These are phyloP conservation scores for Phalaenopsis equestris DNA, from an alignment of 106 monocot genomes.

Conservation along the genomic window DNA sequence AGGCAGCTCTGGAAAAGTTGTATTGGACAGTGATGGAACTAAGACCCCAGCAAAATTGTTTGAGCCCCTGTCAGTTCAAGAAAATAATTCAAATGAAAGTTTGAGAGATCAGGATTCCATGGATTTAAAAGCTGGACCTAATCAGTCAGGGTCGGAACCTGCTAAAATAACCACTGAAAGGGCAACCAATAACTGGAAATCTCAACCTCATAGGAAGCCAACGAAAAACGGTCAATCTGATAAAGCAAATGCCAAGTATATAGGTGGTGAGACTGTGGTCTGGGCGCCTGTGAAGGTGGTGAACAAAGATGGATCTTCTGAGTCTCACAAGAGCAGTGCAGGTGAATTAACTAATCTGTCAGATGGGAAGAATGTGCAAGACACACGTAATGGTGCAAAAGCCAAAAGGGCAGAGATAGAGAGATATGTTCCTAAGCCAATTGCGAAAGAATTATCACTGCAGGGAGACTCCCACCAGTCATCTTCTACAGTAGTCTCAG, in stretches of 20 bases:
- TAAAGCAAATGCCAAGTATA: slow-evolving; percentile 43
- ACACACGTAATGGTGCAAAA: slow-evolving; percentile 34
- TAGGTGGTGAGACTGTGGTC: slow-evolving; percentile 47
- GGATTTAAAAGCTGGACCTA: neutral
- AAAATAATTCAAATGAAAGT: slow-evolving; percentile 16
- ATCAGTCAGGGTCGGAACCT: neutral
- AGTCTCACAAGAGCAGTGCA: slow-evolving; percentile 1
- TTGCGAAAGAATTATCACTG: slow-evolving; percentile 39
- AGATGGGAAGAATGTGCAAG: slow-evolving; percentile 19
- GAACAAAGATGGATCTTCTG: slow-evolving; percentile 39
- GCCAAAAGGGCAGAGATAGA: slow-evolving; percentile 88
- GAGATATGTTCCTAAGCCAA: slow-evolving; percentile 87
- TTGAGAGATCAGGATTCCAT: slow-evolving; percentile 3
- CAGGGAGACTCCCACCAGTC: slow-evolving; percentile 18
- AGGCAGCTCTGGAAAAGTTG: slow-evolving; percentile 11
- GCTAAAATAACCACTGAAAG: slow-evolving; percentile 20
- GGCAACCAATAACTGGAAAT: slow-evolving; percentile 37
- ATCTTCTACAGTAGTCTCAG: neutral
- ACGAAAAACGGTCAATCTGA: slow-evolving; percentile 37
- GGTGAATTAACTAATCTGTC: slow-evolving; percentile 9
- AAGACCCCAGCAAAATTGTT: slow-evolving; percentile 1
- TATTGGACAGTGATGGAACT: slow-evolving; percentile 11
- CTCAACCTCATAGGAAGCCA: slow-evolving; percentile 38
- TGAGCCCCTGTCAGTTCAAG: slow-evolving; percentile 8
- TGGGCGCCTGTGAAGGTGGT: slow-evolving; percentile 80